Base-by-base conservation (phyloP, 148 eudicot species). In the Rhododendron vialii region DNA sequence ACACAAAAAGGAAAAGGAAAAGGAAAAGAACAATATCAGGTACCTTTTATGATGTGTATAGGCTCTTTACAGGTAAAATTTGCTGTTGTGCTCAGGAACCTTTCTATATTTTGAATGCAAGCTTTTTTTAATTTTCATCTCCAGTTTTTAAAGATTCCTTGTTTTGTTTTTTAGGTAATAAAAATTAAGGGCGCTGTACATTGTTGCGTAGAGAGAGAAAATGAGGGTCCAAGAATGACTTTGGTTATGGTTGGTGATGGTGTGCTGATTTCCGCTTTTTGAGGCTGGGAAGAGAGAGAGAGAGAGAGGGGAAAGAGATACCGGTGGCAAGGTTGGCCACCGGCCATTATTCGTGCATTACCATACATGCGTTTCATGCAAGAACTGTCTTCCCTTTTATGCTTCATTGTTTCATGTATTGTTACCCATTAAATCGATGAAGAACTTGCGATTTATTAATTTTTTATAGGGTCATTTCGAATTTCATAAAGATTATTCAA, bases 271-370 rank as follows among this genome's bases (percentile, higher is more conserved):
- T 83, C 88, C 86, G 83, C 47, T 59, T 63, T 65, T 79, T 35
- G 81, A 87, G 89, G 84, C 17, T 30, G n/a, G 88, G 67, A 86
- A 85, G 81, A 85, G 15, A 47, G 55, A 47, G 88, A 76, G 87
- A 85, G 81, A 85, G 15, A 47, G 55, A 79, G 33, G 6, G 45
- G 45, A 86, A 17, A 28, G 76, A 69, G 59, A 43, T 13, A 71
- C 76, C 28, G 51, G 45, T 10, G 57, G 48, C 48, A 22, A 69
- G 80, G 82, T 75, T 83, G 88, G 85, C 57, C 79, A 80, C 86
- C 85, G 89, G 90, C 89, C 90, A 88, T 90, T 88, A 86, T 87
- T 84, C 82, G 41, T 84, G 86, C 86, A 69, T 76, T 67, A 12
- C 85, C 45, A 41, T 41, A 6, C 45, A 41, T 41, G 45, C 45